A percentile compares a stretch with the other conserved stretches of the same genome.
Conservation (phyloP, 352 stramenopile genomes). For the Blastocystis sp. region DNA sequence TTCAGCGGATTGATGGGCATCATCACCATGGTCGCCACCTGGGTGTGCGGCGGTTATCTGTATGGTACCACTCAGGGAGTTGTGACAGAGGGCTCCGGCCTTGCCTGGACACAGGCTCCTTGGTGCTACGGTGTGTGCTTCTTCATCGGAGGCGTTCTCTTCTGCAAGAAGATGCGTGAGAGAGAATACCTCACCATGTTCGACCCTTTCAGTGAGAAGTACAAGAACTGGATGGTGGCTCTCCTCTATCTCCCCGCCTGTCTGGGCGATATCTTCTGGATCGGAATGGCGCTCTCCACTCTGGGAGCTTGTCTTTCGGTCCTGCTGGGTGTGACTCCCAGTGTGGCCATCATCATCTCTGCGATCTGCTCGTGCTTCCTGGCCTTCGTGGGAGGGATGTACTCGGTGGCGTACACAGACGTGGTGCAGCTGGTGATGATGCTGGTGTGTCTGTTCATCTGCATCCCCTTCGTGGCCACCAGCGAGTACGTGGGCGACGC, state of each 20-base stretch:
- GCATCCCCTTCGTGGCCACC: slow-evolving; percentile 54
- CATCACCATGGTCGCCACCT: slow-evolving; percentile 60
- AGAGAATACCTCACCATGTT: slow-evolving; percentile 62
- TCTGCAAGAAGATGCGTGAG: slow-evolving; percentile 45
- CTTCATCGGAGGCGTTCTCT: slow-evolving; percentile 54
- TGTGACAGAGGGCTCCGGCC: background rate
- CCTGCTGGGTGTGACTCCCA: slow-evolving; percentile 15
- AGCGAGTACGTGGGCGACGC: slow-evolving; percentile 30
- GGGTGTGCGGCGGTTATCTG: slow-evolving; percentile 59
- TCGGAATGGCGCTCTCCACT: slow-evolving; percentile 57
- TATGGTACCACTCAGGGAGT: slow-evolving; percentile 59
- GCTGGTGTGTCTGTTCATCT: slow-evolving; percentile 60
- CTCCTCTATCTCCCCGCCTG: slow-evolving; percentile 60
- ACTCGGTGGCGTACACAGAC: slow-evolving; percentile 62
- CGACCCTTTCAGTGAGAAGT: slow-evolving; percentile 58
- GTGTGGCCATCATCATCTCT: slow-evolving; percentile 43
- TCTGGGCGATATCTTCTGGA: slow-evolving; percentile 63
- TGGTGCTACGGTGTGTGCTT: slow-evolving; percentile 61
- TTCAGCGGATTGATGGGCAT: slow-evolving; percentile 56
- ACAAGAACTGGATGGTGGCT: slow-evolving; percentile 55
- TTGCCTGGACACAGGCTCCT: slow-evolving; percentile 61
- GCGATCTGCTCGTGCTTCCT: slow-evolving; percentile 44
- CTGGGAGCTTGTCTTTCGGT: slow-evolving; percentile 49
- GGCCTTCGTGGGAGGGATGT: slow-evolving; percentile 62
- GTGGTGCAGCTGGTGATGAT: slow-evolving; percentile 62